Percentiles rank a stretch among this genome's conserved stretches.
These are phyloP conservation scores for Ogataea pini DNA, from an alignment of 805 yeast species.

Conservation along the genomic window DNA sequence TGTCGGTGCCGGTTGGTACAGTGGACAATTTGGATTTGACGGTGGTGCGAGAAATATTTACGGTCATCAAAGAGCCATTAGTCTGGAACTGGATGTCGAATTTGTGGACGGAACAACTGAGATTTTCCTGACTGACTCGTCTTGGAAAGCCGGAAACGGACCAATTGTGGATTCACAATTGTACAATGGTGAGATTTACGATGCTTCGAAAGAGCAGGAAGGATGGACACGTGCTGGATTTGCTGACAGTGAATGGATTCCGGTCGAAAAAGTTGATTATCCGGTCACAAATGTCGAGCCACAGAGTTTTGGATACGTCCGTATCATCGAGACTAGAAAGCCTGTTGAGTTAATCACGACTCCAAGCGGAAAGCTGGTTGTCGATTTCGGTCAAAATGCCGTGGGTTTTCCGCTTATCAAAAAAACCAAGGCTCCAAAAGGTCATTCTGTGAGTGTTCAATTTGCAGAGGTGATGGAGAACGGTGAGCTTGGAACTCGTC, in stretches of 20 bases:
- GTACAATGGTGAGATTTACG: constrained; percentile 31
- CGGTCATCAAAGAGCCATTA: constrained; percentile 23
- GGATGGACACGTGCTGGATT: constrained; percentile 20
- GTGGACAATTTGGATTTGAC: constrained; percentile 28
- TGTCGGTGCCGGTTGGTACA: constrained; percentile 31
- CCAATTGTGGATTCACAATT: constrained; percentile 25
- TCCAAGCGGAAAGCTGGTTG: constrained; percentile 22
- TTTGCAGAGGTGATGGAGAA: constrained; percentile 31
- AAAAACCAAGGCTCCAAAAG: constrained; percentile 18
- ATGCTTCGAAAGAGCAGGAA: constrained; percentile 21
- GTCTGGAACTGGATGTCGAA: constrained; percentile 20
- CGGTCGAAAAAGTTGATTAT: constrained; percentile 11
- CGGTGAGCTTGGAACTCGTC: constrained; percentile 29
- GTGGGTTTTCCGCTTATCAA: constrained; percentile 27
- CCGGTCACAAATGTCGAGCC: constrained; percentile 10
- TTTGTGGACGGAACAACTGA: constrained; percentile 19
- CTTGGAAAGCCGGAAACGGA: constrained; percentile 24
- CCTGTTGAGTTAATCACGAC: constrained; percentile 20
- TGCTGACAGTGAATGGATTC: constrained; percentile 11
- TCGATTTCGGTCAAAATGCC: constrained; percentile 31
- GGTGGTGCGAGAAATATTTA: constrained; percentile 28
- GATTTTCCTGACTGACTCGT: constrained; percentile 19
- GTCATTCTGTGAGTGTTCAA: constrained; percentile 19
- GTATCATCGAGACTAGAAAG: constrained; percentile 16
- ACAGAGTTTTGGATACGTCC: constrained; percentile 19